phyloP scores from a whole-genome alignment of 257 asterid genomes.

The Nicotiana attenuata region DNA sequence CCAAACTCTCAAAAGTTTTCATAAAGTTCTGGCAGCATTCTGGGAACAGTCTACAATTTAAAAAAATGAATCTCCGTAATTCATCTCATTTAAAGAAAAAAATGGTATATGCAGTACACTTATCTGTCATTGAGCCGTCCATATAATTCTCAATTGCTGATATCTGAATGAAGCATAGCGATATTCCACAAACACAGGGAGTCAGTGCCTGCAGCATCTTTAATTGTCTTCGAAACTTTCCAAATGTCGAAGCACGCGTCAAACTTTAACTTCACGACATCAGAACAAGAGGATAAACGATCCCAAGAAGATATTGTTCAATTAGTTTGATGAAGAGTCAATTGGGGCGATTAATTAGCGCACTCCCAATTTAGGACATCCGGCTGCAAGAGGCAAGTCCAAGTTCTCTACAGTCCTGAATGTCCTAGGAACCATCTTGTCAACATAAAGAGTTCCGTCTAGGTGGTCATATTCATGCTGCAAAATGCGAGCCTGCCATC shows the following conservation, averaged over 20 bases:
- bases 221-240: not conserved
- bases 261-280: too few relatives aligned
- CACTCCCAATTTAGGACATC: conserved; percentile 66
- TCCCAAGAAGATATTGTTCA: not conserved
- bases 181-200: not conserved
- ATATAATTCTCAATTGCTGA: not conserved
- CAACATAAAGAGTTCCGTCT: conserved; percentile 76
- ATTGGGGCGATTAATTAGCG: conserved; percentile 15
- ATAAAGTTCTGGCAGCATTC: not conserved
- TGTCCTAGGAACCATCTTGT: conserved; percentile 77
- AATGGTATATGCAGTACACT: too few relatives aligned
- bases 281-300: not conserved
- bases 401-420: conserved; percentile 65
- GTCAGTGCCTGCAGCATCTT: not conserved
- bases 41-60: not conserved
- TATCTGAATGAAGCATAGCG: not conserved
- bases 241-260: too few relatives aligned
- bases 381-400: conserved; percentile 72
- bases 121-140: not conserved
- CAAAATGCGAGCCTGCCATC: conserved; percentile 95
- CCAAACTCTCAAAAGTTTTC: not conserved
- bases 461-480: conserved; percentile 95
- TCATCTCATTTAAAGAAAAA: too few relatives aligned
- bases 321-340: not conserved
- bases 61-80: too few relatives aligned